Evolutionary conservation across 2,329 filamentous ascomycete genomes (phyloP).

Genomic region (Stachybotrys chlorohalonatus): DNA sequence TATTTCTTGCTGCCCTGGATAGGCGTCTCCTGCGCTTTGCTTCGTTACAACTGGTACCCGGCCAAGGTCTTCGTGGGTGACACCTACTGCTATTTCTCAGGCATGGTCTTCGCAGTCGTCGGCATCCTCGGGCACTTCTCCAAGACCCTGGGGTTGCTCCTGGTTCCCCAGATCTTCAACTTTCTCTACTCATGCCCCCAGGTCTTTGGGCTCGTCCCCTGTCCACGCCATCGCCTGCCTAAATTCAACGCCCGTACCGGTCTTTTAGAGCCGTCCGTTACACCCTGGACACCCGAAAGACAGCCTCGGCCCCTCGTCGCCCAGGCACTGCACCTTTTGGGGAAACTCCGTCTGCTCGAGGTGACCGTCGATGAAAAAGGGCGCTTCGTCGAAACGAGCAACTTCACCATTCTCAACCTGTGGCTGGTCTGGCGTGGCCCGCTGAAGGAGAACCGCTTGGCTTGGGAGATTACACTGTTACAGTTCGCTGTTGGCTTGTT

Average conservation of each 20-base stretch:
- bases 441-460: slow-evolving; percentile 76
- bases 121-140: slow-evolving; percentile 96
- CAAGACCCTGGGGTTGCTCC: slow-evolving; percentile 85
- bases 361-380: slow-evolving; percentile 60
- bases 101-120: slow-evolving; percentile 97
- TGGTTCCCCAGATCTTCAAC: slow-evolving; percentile 93
- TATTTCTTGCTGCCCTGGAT: slow-evolving; percentile 93
- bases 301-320: slow-evolving; percentile 61
- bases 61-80: slow-evolving; percentile 94
- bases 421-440: slow-evolving; percentile 96
- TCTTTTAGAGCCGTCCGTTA: slow-evolving; percentile 77
- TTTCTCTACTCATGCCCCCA: slow-evolving; percentile 91
- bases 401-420: slow-evolving; percentile 88
- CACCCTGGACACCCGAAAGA: slow-evolving; percentile 57
- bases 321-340: slow-evolving; percentile 57
- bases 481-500: slow-evolving; percentile 70
- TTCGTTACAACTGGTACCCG: slow-evolving; percentile 92
- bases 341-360: slow-evolving; percentile 57
- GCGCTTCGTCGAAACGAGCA: slow-evolving; percentile 69
- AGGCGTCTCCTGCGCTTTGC: slow-evolving; percentile 78
- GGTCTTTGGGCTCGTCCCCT: slow-evolving; percentile 81
- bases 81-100: slow-evolving; percentile 98
- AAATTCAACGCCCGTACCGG: slow-evolving; percentile 80
- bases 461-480: slow-evolving; percentile 68
- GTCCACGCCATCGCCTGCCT: slow-evolving; percentile 85